phyloP scores from a whole-genome alignment of 2,329 filamentous ascomycete genomes.

The Plenodomus biglobosus region DNA sequence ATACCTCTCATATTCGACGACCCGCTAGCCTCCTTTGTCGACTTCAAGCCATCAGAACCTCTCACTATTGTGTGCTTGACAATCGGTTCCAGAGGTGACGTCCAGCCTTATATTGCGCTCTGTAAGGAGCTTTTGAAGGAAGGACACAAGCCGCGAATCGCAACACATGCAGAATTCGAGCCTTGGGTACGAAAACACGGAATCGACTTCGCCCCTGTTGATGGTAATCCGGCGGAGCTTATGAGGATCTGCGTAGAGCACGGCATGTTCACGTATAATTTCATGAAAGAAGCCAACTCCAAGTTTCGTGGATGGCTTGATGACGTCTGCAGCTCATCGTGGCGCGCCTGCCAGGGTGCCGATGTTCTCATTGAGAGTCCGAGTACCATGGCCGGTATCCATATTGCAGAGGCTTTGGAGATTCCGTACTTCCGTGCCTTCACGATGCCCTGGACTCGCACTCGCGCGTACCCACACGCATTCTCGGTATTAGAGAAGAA shows the following conservation, averaged over 20 bases:
- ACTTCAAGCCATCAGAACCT: constrained; percentile 81
- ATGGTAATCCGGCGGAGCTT: constrained; percentile 87
- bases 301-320: constrained; percentile 92
- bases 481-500: constrained; percentile 92
- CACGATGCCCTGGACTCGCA: constrained; percentile 98
- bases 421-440: constrained; percentile 98
- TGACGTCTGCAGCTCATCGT: constrained; percentile 78
- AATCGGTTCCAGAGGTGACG: constrained; percentile 92
- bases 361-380: constrained; percentile 94
- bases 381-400: constrained; percentile 95
- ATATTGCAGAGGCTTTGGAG: constrained; percentile 88
- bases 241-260: constrained; percentile 97
- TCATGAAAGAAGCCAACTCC: constrained; percentile 76
- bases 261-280: constrained; percentile 93
- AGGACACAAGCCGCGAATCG: constrained; percentile 83
- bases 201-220: constrained; percentile 86
- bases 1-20: constrained; percentile 88
- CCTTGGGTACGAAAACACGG: constrained; percentile 89
- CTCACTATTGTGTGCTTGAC: constrained; percentile 89
- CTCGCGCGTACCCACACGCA: constrained; percentile 91
- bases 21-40: constrained; percentile 79
- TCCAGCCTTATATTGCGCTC: constrained; percentile 95
- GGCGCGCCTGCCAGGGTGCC: constrained; percentile 78
- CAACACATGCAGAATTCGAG: constrained; percentile 88
- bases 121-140: constrained; percentile 89